Percentiles rank a stretch among this genome's conserved stretches.
Conservation (phyloP, 345 rosid genomes). For the Eucalyptus erythrocorys region DNA sequence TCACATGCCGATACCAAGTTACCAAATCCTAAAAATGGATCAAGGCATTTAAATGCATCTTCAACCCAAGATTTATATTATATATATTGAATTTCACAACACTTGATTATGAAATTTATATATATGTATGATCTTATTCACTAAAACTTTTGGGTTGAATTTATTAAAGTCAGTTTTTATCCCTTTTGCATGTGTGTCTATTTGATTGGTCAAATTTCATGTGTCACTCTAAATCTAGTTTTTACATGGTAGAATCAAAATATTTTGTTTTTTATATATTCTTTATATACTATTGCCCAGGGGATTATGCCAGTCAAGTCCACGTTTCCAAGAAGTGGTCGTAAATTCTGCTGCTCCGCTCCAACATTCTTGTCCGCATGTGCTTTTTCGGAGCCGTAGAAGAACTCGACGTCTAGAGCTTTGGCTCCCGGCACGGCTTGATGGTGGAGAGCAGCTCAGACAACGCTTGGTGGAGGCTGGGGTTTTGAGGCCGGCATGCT, state of each 20-base stretch:
- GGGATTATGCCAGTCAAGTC: not conserved
- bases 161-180: too few relatives aligned
- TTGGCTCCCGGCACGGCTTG: not conserved
- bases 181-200: accelerated
- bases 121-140: not conserved
- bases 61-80: not conserved
- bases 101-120: too few relatives aligned
- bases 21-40: not conserved
- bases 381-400: not conserved
- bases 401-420: too few relatives aligned
- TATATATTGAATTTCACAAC: too few relatives aligned
- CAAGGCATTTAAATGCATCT: not conserved
- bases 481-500: not conserved
- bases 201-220: too few relatives aligned
- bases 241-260: accelerated
- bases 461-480: not conserved
- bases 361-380: not conserved
- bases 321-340: not conserved
- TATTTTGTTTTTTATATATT: too few relatives aligned
- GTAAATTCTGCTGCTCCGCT: not conserved
- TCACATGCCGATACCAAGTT: not conserved
- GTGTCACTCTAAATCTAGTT: too few relatives aligned
- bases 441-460: not conserved
- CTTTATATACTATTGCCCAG: not conserved
- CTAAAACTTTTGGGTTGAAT: too few relatives aligned